Conservation (phyloP, 2,329 filamentous ascomycete species). For the Hymenoscyphus fraxineus region DNA sequence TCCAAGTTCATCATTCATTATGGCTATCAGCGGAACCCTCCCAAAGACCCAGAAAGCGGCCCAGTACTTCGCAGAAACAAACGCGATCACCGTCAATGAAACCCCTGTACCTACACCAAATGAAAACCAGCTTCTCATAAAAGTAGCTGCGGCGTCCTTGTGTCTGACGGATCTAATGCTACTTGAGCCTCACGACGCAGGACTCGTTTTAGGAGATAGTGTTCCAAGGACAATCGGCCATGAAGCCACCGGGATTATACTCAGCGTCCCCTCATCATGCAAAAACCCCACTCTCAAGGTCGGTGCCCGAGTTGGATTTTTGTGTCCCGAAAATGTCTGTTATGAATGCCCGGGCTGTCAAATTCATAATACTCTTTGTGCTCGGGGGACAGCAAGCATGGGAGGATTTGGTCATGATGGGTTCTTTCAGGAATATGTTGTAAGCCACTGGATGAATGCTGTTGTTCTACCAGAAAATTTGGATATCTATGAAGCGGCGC, state of each 20-base stretch:
- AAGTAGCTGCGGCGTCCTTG: conserved; percentile 38
- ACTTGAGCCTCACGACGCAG: conserved; percentile 10
- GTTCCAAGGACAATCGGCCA: conserved; percentile 19
- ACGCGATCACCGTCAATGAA: conserved; percentile 25
- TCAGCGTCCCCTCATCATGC: conserved; percentile 15
- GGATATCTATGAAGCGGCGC: conserved; percentile 37
- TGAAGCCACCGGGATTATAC: conserved; percentile 19
- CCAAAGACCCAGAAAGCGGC: conserved; percentile 10
- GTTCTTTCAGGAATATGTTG: conserved; percentile 46
- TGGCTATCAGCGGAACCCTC: conserved; percentile 5
- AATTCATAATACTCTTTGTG: conserved; percentile 42
- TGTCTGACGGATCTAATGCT: conserved; percentile 39
- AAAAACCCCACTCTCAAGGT: conserved; percentile 13
- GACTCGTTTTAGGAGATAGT: conserved; percentile 9
- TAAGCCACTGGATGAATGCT: conserved; percentile 44
- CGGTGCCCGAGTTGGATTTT: conserved; percentile 18
- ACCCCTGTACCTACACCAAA: conserved; percentile 42
- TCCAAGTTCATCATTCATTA: not conserved
- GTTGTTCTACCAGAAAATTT: conserved; percentile 38
- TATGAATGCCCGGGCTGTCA: conserved; percentile 42
- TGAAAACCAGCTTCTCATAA: conserved; percentile 40
- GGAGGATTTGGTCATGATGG: conserved; percentile 43
- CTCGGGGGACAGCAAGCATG: conserved; percentile 38
- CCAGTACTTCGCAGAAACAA: conserved; percentile 9
- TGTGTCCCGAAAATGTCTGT: conserved; percentile 16